phyloP scores from a whole-genome alignment of 2,329 filamentous ascomycete species.

The Botrytis cinerea region DNA sequence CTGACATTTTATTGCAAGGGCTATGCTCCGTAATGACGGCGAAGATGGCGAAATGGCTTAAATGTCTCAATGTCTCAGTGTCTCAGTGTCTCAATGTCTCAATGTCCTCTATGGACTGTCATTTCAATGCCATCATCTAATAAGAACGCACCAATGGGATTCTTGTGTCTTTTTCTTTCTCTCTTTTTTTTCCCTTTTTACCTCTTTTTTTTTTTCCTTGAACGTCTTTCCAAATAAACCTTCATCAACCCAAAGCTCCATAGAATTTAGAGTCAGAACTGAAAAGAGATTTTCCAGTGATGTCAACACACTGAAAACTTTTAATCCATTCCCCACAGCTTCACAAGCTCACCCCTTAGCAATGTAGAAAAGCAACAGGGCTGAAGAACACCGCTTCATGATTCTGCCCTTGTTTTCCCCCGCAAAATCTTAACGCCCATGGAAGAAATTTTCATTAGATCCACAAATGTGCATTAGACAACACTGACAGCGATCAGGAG shows the following conservation, averaged over 20 bases:
- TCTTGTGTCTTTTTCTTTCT: not conserved
- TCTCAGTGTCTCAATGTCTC: not conserved
- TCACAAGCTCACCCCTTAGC: not conserved
- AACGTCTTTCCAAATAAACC: not conserved
- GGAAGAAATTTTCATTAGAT: slow-evolving; percentile 19
- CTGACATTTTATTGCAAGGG: not conserved
- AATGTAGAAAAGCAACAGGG: slow-evolving; percentile 15
- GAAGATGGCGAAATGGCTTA: not conserved
- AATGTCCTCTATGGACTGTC: not conserved
- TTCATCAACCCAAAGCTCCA: not conserved
- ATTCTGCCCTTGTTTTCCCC: slow-evolving; percentile 10
- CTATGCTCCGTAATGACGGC: not conserved
- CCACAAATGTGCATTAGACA: slow-evolving; percentile 15
- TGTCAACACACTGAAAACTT: slow-evolving; percentile 16
- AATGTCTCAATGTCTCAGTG: not conserved
- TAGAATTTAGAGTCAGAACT: not conserved
- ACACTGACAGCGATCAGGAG: slow-evolving; percentile 14
- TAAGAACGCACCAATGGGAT: not conserved
- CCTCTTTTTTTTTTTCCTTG: not conserved
- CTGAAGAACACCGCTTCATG: slow-evolving; percentile 10
- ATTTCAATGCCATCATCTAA: not conserved
- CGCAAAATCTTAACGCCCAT: slow-evolving; percentile 15
- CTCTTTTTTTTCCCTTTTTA: not conserved
- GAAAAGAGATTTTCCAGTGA: slow-evolving; percentile 13
- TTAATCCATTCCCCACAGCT: slow-evolving; percentile 12